Conservation (phyloP, 257 asterid species). For the Nicotiana undulata region DNA sequence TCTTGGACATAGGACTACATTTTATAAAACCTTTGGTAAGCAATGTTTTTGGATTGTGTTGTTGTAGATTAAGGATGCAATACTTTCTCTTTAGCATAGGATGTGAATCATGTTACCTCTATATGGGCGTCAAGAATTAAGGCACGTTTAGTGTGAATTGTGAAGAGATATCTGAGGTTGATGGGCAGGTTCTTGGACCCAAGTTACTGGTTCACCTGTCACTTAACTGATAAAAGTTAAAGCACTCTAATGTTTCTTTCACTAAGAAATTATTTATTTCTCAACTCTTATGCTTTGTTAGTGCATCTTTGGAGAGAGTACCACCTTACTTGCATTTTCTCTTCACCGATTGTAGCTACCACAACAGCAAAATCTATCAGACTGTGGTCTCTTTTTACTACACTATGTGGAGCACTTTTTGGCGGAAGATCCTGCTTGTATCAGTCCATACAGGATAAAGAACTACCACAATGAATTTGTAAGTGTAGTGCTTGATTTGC, state of each 20-base stretch:
- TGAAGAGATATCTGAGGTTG: not conserved
- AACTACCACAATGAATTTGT: constrained; percentile 53
- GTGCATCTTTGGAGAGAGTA: not conserved
- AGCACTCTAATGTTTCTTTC: not conserved
- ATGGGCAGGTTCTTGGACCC: not conserved
- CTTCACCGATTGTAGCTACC: constrained; percentile 57
- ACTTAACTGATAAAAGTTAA: not conserved
- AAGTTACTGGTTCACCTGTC: not conserved
- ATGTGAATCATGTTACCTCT: not conserved
- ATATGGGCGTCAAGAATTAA: not conserved
- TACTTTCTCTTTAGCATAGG: not conserved
- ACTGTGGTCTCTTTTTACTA: constrained; percentile 94
- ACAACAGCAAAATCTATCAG: constrained; percentile 81
- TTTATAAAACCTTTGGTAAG: not conserved
- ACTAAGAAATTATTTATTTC: not conserved
- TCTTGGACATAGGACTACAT: not conserved
- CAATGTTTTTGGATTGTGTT: not conserved
- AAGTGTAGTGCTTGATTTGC: constrained; percentile 29
- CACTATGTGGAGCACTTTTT: constrained; percentile 86
- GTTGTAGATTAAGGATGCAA: not conserved
- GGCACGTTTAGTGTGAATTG: not conserved
- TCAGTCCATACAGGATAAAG: constrained; percentile 59
- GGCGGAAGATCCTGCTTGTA: constrained; percentile 63
- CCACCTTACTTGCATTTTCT: not conserved
- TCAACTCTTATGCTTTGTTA: not conserved